phyloP scores from a whole-genome alignment of 441 rosid genomes.

The Bocquillonia castaneifolia region DNA sequence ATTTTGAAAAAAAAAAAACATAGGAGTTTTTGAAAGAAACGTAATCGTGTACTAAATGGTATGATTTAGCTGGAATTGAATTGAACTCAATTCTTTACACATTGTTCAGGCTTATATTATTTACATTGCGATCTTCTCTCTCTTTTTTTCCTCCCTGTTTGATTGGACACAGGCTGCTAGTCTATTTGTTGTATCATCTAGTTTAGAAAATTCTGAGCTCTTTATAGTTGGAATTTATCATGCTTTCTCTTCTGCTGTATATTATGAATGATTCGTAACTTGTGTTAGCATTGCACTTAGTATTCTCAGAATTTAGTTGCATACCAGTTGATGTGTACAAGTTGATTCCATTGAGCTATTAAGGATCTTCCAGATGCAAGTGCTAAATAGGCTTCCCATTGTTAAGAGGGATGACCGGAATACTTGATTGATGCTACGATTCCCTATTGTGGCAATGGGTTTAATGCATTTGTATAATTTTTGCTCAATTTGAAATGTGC shows the following conservation, averaged over 20 bases:
- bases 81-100: too few relatives aligned
- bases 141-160: background rate
- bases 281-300: background rate
- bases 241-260: background rate
- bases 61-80: too few relatives aligned
- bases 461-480: background rate
- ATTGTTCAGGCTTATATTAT: too few relatives aligned
- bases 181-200: too few relatives aligned
- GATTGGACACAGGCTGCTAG: too few relatives aligned
- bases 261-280: too few relatives aligned
- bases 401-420: background rate
- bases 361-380: background rate
- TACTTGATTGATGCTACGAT: background rate
- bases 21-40: too few relatives aligned
- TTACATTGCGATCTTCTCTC: background rate
- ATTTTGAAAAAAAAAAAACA: too few relatives aligned
- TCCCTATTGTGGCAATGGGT: background rate
- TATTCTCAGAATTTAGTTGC: background rate
- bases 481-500: background rate
- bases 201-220: background rate
- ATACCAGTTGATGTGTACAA: background rate
- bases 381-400: background rate
- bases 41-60: too few relatives aligned
- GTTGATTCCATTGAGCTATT: background rate
- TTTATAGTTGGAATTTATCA: background rate